phyloP scores from a whole-genome alignment of 331 rosid genomes.

The Malus hybrid region DNA sequence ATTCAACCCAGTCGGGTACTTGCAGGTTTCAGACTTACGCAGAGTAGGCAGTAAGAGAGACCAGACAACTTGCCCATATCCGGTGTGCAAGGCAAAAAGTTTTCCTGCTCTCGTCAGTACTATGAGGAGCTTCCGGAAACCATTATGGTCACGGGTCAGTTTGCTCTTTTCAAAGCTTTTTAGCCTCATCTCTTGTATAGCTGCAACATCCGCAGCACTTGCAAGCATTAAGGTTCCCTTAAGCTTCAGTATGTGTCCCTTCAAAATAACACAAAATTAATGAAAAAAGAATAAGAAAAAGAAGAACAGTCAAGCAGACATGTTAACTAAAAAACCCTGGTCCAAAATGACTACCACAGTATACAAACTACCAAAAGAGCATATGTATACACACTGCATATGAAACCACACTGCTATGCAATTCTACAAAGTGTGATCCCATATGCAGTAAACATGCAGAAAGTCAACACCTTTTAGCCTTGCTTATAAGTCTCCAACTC shows the following conservation, averaged over 20 bases:
- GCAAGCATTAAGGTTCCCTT: conserved; percentile 98
- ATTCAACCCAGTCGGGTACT: conserved; percentile 58
- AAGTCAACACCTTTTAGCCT: neutral
- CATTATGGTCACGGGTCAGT: conserved; percentile 97
- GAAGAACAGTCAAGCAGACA: conserved; percentile 11
- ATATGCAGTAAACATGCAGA: neutral
- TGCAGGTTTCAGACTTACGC: conserved; percentile 61
- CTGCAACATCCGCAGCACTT: conserved; percentile 74
- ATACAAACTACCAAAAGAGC: neutral
- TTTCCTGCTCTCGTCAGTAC: conserved; percentile 90
- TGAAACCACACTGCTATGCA: neutral
- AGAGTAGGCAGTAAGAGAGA: conserved; percentile 56
- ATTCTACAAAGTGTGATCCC: neutral
- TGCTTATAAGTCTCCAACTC: neutral
- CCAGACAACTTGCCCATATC: conserved; percentile 92
- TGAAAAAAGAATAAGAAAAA: conserved; percentile 8
- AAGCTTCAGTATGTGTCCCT: conserved; percentile 93
- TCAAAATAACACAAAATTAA: conserved; percentile 26
- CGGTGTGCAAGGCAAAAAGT: conserved; percentile 93
- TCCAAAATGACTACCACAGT: neutral
- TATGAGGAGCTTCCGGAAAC: conserved; percentile 83
- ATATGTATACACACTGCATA: neutral
- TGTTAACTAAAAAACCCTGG: conserved; percentile 5
- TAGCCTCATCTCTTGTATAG: conserved; percentile 77
- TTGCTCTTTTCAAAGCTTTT: conserved; percentile 92